Evolutionary conservation across 1,139 yeast species (phyloP).

Genomic region (Candida mesenterica): DNA sequence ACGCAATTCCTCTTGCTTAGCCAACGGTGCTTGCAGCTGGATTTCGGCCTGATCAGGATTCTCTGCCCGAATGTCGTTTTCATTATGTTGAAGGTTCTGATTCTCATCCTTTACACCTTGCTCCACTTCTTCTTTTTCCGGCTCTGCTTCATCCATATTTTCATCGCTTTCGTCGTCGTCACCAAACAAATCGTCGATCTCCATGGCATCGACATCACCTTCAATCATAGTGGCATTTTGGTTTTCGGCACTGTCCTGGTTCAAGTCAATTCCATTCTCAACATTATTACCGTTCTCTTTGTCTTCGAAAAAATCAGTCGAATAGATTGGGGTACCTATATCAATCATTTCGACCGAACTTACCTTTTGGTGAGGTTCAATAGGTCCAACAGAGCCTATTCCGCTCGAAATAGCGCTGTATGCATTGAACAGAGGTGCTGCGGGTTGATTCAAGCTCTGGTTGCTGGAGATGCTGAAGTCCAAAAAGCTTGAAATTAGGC

Average conservation of each 20-base stretch:
- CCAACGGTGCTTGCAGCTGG: too few species aligned
- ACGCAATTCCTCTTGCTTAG: background rate
- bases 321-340: conserved; percentile 14
- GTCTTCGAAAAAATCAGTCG: conserved; percentile 14
- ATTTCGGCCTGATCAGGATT: too few species aligned
- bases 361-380: conserved; percentile 11
- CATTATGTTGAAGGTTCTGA: too few species aligned
- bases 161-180: conserved; percentile 19
- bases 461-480: conserved; percentile 32
- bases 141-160: conserved; percentile 5
- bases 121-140: conserved; percentile 5
- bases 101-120: conserved; percentile 5
- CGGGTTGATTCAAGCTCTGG: conserved; percentile 12
- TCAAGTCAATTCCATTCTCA: conserved; percentile 6
- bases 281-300: conserved; percentile 1
- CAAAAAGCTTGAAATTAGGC: conserved; percentile 36
- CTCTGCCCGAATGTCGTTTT: too few species aligned
- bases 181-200: conserved; percentile 45
- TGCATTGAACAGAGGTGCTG: conserved; percentile 7
- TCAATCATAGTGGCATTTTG: background rate
- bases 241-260: conserved; percentile 2
- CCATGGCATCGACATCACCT: conserved; percentile 22
- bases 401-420: conserved; percentile 26
- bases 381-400: conserved; percentile 23
- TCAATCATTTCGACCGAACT: conserved; percentile 13